Percentiles rank a stretch among this genome's conserved stretches.
phyloP scores from a whole-genome alignment of 148 eudicot species.

The Vaccinium darrowii region DNA sequence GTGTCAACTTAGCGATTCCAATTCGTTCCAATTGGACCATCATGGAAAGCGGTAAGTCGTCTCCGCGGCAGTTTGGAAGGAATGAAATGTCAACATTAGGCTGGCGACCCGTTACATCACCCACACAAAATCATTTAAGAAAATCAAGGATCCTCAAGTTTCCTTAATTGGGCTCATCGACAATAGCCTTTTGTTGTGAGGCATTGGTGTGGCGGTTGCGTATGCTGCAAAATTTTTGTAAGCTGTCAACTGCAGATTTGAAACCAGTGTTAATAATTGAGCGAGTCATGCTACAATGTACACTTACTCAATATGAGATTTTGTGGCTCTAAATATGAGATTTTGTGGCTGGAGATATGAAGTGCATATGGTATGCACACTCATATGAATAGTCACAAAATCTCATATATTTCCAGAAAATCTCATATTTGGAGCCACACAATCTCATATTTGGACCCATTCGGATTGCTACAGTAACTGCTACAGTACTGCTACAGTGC shows the following conservation, averaged over 20 bases:
- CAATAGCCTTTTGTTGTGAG: background rate
- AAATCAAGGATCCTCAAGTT: background rate
- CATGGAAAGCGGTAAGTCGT: background rate
- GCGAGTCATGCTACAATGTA: too few relatives aligned
- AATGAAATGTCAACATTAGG: background rate
- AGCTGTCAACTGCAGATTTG: background rate
- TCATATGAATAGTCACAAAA: too few relatives aligned
- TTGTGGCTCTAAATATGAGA: too few relatives aligned
- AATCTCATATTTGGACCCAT: too few relatives aligned
- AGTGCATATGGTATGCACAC: too few relatives aligned
- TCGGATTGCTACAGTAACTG: too few relatives aligned
- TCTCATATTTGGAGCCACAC: too few relatives aligned
- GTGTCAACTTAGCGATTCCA: background rate
- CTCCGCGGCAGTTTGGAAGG: background rate
- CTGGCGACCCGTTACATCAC: background rate
- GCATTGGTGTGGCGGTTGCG: background rate
- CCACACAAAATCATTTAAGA: background rate
- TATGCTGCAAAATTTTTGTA: background rate
- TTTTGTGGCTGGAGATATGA: too few relatives aligned
- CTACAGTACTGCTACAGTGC: too few relatives aligned
- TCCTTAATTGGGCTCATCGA: background rate
- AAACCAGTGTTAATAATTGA: background rate
- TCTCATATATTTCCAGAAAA: too few relatives aligned
- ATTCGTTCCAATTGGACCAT: background rate
- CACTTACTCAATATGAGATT: too few relatives aligned